Evolutionary conservation across 2,329 filamentous ascomycete species (phyloP), one percentile per base, ranked within the genome.

Genomic region (Botrytis byssoidea): DNA sequence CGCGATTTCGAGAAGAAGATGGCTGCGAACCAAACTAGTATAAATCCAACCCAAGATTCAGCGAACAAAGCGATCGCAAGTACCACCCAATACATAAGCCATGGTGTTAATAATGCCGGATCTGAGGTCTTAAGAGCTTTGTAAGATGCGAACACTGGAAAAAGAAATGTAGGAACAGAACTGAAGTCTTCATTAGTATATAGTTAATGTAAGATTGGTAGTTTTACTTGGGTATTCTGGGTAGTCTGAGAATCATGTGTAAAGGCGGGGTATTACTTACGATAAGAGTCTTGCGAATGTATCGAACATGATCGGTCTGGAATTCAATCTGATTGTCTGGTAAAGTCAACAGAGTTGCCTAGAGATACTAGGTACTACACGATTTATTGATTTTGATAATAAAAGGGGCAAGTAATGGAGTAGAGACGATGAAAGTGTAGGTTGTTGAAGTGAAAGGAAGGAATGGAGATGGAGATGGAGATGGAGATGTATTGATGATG

Each of bases 31-130:
- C 94, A 98, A 82, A 88, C 88, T 65, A 98, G 88, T 80, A 98
- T 91, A 84, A 95, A 97, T 79, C 91, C 90, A 73, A 92, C 90
- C 89, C 94, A 97, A 65, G 92, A 95, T 85, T 98, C 96, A 83
- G 91, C 89, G 75, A 96, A 88, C 73, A 95, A 87, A 79, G 91
- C 89, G 82, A 93, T 91, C 75, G 93, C 93, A 77, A 98, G 89
- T 37, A 97, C 94, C 75, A 97, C 94, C 92, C 95, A 99, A 88
- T 98, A 99, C 92, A 98, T 98, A 77, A 98, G 89, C 96, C 96
- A 99, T 91, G 95, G 95, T 76, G 93, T 93, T 74, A 98, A 88
- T 81, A 97, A 91, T 55, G 93, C 91, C 3, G 95, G 94, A 83
- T 98, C 93, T 70, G 92, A 92, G 25, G 94, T 95, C 84, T 96